Base-by-base conservation (phyloP, 371 early-diverging fungal genomes). In the Syncephalastrum contaminatum region DNA sequence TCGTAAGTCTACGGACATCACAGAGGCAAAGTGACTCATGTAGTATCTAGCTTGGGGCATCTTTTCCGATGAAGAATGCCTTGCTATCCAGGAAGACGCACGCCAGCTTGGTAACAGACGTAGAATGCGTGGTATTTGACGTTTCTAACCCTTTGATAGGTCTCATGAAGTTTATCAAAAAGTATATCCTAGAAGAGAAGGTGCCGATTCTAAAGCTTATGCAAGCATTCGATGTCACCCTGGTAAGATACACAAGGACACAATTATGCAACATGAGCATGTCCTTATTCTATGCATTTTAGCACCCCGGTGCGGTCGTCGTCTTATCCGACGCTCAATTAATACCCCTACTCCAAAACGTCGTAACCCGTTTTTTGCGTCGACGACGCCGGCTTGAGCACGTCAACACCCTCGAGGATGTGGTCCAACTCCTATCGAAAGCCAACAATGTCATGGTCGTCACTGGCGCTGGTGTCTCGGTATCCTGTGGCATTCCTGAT, bases 401-500 rank as follows among this genome's bases (percentile, higher is more conserved):
- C 56, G 70, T 92, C 22, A 89, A 86, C 55, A 85, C 91, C 0
- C 42, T 93, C 4, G 83, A 90, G 0, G 86, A 95, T 50, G 93
- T 88, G 4, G 81, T 90, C 1, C 65, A 80, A 4, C 67, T 95
- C 6, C 51, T 96, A 4, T 56, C 70, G 42, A 69, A 75, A 19
- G 79, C 90, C 13, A 80, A 82, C 43, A 88, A 88, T 30, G 92
- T 96, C 42, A 82, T 97, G 84, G 92, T 97, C 18, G 77, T 97
- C 50, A 95, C 96, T 0, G 97, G 97, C 3, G 96, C 96, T 0
- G 96, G 96, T 18, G 90, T 88, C 4, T 95, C 96, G 20, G 97
- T 97, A 0, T 90, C 95, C 0, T 92, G 95, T 54, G 99, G 99
- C 20, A 99, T 99, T 36, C 98, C 99, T 0, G 99, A 99, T 63